phyloP scores from a whole-genome alignment of 805 yeast species.

The Teunomyces stri region DNA sequence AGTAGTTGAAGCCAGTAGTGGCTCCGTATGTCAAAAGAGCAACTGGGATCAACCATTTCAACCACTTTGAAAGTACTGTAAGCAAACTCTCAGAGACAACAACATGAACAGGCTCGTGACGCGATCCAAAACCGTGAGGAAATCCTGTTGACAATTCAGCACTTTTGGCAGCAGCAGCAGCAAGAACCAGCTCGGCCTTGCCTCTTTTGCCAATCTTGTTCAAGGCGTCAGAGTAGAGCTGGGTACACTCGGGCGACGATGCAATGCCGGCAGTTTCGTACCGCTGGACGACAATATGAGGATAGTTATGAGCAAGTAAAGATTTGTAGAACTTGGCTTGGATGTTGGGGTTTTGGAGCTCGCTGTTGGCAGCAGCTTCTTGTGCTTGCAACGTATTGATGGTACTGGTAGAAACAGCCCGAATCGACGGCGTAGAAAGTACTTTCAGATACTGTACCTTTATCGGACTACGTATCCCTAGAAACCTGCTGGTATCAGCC shows the following conservation, averaged over 20 bases:
- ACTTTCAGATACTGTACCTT: background rate
- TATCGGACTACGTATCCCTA: background rate
- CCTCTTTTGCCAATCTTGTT: constrained; percentile 71
- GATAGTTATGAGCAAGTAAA: constrained; percentile 76
- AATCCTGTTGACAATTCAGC: constrained; percentile 6
- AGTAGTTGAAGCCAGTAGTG: constrained; percentile 71
- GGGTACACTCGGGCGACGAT: constrained; percentile 72
- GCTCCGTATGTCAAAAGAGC: constrained; percentile 79
- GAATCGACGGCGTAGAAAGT: background rate
- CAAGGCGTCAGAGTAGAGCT: constrained; percentile 77
- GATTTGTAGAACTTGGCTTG: constrained; percentile 85
- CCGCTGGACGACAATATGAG: constrained; percentile 94
- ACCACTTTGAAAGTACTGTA: constrained; percentile 78
- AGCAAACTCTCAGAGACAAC: constrained; percentile 82
- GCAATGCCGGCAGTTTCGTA: constrained; percentile 95
- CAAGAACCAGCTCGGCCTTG: constrained; percentile 68
- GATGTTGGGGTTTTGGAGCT: constrained; percentile 59
- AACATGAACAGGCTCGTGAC: constrained; percentile 89
- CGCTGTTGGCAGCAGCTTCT: constrained; percentile 86
- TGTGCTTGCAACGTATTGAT: constrained; percentile 36
- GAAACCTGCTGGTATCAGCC: background rate
- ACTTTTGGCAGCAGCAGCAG: constrained; percentile 5
- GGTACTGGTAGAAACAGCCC: constrained; percentile 25
- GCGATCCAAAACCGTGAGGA: constrained; percentile 52
- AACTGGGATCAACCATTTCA: constrained; percentile 82